Base-by-base conservation (phyloP, 768 basidiomycete genomes). In the Auriscalpium microsporum region DNA sequence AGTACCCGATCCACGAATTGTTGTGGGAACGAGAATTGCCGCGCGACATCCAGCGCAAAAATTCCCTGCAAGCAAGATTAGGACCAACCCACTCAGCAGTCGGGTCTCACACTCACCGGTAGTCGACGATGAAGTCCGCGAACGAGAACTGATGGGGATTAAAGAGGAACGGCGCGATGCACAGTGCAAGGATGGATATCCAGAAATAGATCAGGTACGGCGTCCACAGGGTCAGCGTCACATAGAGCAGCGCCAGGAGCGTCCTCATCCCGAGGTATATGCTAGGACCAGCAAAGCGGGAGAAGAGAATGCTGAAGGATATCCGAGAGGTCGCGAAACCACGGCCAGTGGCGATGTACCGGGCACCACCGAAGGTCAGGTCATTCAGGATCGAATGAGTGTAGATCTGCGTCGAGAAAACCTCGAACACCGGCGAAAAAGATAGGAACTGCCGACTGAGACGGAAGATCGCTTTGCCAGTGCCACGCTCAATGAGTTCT, bases 81-180 rank as follows among this genome's bases (percentile, higher is more conserved):
- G 9, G 21, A 28, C 2, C 10, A 51, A 36, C 13, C 38, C 38
- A 10, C 36, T 21, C 16, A 4, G 3, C 6, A 46, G 9, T 3
- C 10, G 2, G 0, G 36, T 21, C n/a, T 2, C 48, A 34, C 14
- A 71, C 81, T 65, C 65, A 87, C 87, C 88, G 78, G 65, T 93
- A 93, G 72, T 99, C 96, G 67, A 98, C 90, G 69, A 98, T 81
- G 71, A 94, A 99, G 71, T 99, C 96, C 40, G 93, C 83, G 70
- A 94, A 87, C 17, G 90, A 90, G 74, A 99, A 99, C 71, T 98
- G 96, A 70, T 99, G 96, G n/a, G 96, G 96, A 68, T 98, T 99
- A 82, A 98, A 99, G 65, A 97, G 69, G 87, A 99, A 99, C 8
- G 96, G 96, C 34, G 95, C 87, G 60, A 97, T 73, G 65, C 94